Conservation (phyloP, 495 filamentous ascomycete species). For the Aspergillus sparsus region DNA sequence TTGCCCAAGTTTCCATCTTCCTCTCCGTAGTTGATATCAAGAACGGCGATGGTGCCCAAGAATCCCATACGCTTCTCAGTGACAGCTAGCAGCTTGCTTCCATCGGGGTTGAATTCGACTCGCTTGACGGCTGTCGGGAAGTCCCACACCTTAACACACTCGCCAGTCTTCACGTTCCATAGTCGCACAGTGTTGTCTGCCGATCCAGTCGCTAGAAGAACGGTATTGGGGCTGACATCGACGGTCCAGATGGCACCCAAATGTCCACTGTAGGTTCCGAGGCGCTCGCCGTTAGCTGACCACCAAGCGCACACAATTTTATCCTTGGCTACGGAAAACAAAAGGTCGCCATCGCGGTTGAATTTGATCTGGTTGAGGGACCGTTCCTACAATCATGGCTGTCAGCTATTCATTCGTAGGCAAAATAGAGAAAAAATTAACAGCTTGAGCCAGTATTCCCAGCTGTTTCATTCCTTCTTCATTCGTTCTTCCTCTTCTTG, state of each 20-base stretch:
- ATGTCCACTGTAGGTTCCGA: conserved; percentile 96
- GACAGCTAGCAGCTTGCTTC: conserved; percentile 81
- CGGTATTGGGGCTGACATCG: conserved; percentile 92
- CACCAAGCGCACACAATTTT: conserved; percentile 95
- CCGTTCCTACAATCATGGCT: conserved; percentile 65
- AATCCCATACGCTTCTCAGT: conserved; percentile 98
- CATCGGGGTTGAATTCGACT: conserved; percentile 94
- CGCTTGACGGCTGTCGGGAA: conserved; percentile 95
- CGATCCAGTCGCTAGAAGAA: conserved; percentile 88
- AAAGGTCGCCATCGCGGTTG: conserved; percentile 93
- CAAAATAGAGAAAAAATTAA: conserved; percentile 14
- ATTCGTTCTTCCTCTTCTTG: too few species aligned
- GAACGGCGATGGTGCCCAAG: conserved; percentile 86
- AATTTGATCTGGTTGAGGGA: conserved; percentile 98
- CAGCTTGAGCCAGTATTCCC: conserved; percentile 14
- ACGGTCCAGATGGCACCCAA: conserved; percentile 98
- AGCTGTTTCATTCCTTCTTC: too few species aligned
- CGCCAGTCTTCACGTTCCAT: conserved; percentile 94
- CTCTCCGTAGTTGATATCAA: conserved; percentile 70
- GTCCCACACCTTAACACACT: conserved; percentile 93
- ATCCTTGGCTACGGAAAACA: conserved; percentile 98
- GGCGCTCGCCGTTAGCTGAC: conserved; percentile 88
- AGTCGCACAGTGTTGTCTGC: conserved; percentile 97
- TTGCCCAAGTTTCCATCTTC: conserved; percentile 53
- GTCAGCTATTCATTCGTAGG: conserved; percentile 26